Evolutionary conservation across 495 filamentous ascomycete species (phyloP).

Genomic region (Xylaria castorea): DNA sequence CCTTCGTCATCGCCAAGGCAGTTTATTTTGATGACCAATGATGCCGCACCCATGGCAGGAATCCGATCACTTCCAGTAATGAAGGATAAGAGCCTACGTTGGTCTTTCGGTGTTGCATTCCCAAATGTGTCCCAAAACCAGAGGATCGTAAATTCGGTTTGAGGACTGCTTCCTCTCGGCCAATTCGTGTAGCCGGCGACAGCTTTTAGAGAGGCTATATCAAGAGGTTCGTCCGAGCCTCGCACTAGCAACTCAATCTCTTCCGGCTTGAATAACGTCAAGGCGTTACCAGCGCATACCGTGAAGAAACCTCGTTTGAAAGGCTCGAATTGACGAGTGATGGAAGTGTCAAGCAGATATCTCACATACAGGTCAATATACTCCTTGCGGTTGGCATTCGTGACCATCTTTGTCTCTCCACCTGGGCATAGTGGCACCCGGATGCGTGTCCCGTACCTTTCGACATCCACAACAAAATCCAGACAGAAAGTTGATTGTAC

Average conservation of each 20-base stretch:
- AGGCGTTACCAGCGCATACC: conserved; percentile 87
- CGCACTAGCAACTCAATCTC: conserved; percentile 91
- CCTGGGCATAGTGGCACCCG: conserved; percentile 74
- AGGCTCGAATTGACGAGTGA: conserved; percentile 87
- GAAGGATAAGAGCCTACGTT: conserved; percentile 82
- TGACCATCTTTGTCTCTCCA: conserved; percentile 79
- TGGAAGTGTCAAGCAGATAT: conserved; percentile 79
- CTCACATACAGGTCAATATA: conserved; percentile 89
- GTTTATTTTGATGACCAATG: conserved; percentile 73
- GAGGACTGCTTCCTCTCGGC: conserved; percentile 49
- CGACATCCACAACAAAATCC: conserved; percentile 79
- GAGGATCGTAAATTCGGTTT: conserved; percentile 66
- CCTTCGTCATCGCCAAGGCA: conserved; percentile 77
- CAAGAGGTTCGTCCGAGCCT: conserved; percentile 84
- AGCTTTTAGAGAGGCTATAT: conserved; percentile 75
- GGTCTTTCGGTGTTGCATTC: conserved; percentile 65
- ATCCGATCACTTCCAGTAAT: conserved; percentile 95
- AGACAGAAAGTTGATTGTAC: conserved; percentile 83
- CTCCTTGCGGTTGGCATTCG: conserved; percentile 82
- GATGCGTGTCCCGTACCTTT: conserved; percentile 75
- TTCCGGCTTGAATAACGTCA: conserved; percentile 90
- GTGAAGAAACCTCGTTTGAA: conserved; percentile 96
- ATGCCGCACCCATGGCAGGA: conserved; percentile 88
- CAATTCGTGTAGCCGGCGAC: conserved; percentile 88
- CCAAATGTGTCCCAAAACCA: conserved; percentile 94